Conservation (phyloP, 179 eudicot species). For the Beta corolliflora region DNA sequence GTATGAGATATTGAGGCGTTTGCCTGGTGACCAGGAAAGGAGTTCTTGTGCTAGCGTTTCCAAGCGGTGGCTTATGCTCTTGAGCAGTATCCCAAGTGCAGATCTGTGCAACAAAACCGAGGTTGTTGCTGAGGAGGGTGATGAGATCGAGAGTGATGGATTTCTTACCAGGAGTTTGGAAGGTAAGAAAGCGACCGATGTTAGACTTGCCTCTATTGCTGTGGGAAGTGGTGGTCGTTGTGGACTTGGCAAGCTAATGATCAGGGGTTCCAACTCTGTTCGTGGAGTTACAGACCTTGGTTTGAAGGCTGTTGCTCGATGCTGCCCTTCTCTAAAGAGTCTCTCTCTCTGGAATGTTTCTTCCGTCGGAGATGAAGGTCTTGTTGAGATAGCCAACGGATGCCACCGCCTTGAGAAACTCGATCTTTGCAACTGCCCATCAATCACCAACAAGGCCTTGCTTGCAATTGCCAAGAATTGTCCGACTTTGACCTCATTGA, state of each 20-base stretch:
- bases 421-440: slow-evolving; percentile 62
- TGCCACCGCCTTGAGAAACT: slow-evolving; percentile 72
- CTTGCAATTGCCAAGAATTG: slow-evolving; percentile 59
- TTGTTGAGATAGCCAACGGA: slow-evolving; percentile 68
- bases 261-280: slow-evolving; percentile 50
- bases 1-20: slow-evolving; percentile 73
- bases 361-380: slow-evolving; percentile 72
- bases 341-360: slow-evolving; percentile 71
- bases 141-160: slow-evolving; percentile 44
- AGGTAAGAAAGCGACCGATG: slow-evolving; percentile 87
- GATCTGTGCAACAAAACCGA: slow-evolving; percentile 37
- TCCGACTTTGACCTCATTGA: slow-evolving; percentile 51
- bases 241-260: slow-evolving; percentile 77
- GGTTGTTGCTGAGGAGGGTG: slow-evolving; percentile 25
- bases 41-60: slow-evolving; percentile 66
- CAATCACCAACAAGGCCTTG: slow-evolving; percentile 61
- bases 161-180: slow-evolving; percentile 68
- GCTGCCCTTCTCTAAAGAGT: slow-evolving; percentile 70
- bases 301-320: slow-evolving; percentile 66
- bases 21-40: slow-evolving; percentile 65
- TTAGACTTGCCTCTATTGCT: slow-evolving; percentile 82
- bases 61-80: slow-evolving; percentile 77
- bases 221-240: slow-evolving; percentile 74
- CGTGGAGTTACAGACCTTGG: slow-evolving; percentile 68
- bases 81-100: slow-evolving; percentile 53